Base-by-base conservation (phyloP, 1,284 basidiomycete genomes). In the Marasmius sp. region DNA sequence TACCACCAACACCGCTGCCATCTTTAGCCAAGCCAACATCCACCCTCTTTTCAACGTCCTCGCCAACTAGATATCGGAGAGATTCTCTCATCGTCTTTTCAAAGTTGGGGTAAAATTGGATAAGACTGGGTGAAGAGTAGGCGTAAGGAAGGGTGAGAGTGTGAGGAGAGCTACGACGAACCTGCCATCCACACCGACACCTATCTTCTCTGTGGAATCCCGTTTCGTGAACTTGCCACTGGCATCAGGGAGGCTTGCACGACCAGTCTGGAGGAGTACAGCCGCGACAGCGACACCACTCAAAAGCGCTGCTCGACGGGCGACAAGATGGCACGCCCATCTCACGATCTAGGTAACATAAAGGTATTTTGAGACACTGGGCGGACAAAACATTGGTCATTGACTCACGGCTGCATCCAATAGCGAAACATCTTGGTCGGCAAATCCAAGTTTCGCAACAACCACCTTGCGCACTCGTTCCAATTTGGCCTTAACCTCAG, bases 1-100 rank as follows among this genome's bases (percentile, higher is more conserved):
- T 75, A 95, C 94, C 94, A 71, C 97, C 97, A 45, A 97, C 95
- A 58, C 97, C 97, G 72, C 93, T 96, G 27, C 97, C 97, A 71
- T 99, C 97, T 77, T 97, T 98, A 5, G 97, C 97, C 68, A 98
- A 75, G 22, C 94, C 95, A 68, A 98, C 93, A 64, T 89, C 85
- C 7, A 97, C 87, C 41, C 86, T 80, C 70, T 85, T 81, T 77
- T 95, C 94, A 5, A 91, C 86, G 47, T 93, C 85, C 47, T 86
- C 81, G 7, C 97, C 95, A 11, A 98, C 84, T 38, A 98, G 71
- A 1, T 79, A 75, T n/a, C 84, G 78, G 55, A 99, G 75, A 0
- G 94, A 90, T 52, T 87, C 85, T 37, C 92, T 83, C 64, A 98
- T 79, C 12, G 84, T 84, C 9, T 83, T 77, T 70, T 95, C 86